Percentiles rank a stretch among this genome's conserved stretches.
Evolutionary conservation across 1,284 basidiomycete genomes (phyloP).

Genomic region (Cutaneotrichosporon mucoides): DNA sequence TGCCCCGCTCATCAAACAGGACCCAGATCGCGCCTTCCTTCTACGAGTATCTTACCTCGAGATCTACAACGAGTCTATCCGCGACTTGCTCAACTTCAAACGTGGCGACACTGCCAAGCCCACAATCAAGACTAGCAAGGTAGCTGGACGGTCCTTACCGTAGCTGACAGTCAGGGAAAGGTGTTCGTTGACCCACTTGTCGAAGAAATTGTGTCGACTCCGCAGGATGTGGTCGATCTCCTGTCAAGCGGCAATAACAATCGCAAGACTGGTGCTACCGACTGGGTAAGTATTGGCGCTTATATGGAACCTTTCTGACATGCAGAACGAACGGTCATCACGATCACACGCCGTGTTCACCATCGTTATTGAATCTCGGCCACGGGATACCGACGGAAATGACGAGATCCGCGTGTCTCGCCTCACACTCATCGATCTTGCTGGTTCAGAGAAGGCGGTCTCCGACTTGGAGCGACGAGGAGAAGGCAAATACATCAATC

Average conservation of each 20-base stretch:
- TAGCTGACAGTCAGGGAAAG: constrained; percentile 37
- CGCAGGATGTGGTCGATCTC: constrained; percentile 52
- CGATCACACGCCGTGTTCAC: constrained; percentile 56
- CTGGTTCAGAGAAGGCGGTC: constrained; percentile 57
- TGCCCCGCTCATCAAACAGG: constrained; percentile 18
- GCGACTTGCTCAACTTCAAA: constrained; percentile 52
- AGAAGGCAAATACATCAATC: constrained; percentile 58
- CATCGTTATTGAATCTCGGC: constrained; percentile 50
- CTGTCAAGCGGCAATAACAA: constrained; percentile 53
- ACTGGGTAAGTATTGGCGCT: constrained; percentile 49
- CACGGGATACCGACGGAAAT: constrained; percentile 34
- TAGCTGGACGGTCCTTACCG: constrained; percentile 4
- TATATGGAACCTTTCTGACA: no score
- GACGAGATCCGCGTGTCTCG: constrained; percentile 45
- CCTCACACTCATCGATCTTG: constrained; percentile 50
- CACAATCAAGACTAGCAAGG: constrained; percentile 44
- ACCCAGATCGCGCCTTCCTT: constrained; percentile 45
- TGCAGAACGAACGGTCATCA: constrained; percentile 53
- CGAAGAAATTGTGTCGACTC: constrained; percentile 55
- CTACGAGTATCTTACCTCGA: constrained; percentile 57
- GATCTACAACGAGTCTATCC: constrained; percentile 59
- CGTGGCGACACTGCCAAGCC: constrained; percentile 38
- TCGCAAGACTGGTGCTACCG: constrained; percentile 55
- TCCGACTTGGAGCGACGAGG: constrained; percentile 54
- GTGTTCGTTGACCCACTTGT: constrained; percentile 53